Evolutionary conservation across 2,329 filamentous ascomycete species (phyloP).

Genomic region (Stachybotrys elegans): DNA sequence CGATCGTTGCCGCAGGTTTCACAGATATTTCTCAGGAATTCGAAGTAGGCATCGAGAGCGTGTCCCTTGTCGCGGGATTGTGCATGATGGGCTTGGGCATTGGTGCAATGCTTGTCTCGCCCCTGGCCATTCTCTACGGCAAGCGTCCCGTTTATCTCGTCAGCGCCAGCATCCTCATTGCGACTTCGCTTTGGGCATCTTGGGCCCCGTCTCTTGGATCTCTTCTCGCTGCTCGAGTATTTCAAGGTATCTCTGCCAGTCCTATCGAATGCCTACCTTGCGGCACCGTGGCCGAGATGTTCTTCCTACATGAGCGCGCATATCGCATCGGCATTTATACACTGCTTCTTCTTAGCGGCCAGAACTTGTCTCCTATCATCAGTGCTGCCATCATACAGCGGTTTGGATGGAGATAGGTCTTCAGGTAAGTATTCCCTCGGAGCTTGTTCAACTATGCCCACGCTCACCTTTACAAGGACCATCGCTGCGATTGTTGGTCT

Average conservation of each 20-base stretch:
- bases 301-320: conserved; percentile 89
- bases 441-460: not conserved
- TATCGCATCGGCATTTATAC: conserved; percentile 94
- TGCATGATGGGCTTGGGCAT: conserved; percentile 93
- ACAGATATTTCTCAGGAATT: conserved; percentile 66
- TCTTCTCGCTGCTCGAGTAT: conserved; percentile 73
- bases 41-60: conserved; percentile 61
- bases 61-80: conserved; percentile 82
- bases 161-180: conserved; percentile 71
- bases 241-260: conserved; percentile 83
- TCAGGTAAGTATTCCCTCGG: conserved; percentile 58
- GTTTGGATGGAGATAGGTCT: conserved; percentile 84
- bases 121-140: conserved; percentile 85
- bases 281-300: conserved; percentile 93
- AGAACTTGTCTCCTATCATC: conserved; percentile 83
- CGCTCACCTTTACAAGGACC: conserved; percentile 47
- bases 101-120: conserved; percentile 80
- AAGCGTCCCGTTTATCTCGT: conserved; percentile 87
- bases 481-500: conserved; percentile 75
- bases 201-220: conserved; percentile 76
- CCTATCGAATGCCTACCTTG: conserved; percentile 90
- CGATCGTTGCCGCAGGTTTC: conserved; percentile 86
- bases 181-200: conserved; percentile 79
- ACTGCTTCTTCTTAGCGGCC: conserved; percentile 78
- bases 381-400: conserved; percentile 79